These are phyloP conservation scores for Suillus occidentalis DNA, from an alignment of 768 basidiomycete genomes.

Conservation along the genomic window DNA sequence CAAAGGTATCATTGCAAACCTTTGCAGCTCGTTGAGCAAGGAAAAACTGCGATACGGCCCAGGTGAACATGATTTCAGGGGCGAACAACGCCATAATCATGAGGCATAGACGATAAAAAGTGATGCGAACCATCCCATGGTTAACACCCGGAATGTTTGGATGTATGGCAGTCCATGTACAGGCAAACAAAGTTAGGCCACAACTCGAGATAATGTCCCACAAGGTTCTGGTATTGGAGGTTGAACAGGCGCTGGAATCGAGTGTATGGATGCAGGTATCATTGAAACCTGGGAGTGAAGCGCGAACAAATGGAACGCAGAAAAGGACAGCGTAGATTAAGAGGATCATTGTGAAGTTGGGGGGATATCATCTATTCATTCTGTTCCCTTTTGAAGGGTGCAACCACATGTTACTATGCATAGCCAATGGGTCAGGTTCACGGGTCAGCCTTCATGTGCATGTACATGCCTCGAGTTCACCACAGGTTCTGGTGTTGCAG, in stretches of 20 bases:
- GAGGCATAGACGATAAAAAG: neutral
- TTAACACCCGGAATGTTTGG: neutral
- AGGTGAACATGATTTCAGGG: neutral
- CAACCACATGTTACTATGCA: too few species aligned
- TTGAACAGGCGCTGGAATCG: neutral
- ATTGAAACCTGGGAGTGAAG: neutral
- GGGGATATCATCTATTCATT: too few species aligned
- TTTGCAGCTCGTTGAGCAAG: too few species aligned
- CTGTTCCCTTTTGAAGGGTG: too few species aligned
- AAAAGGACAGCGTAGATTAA: conserved; percentile 24
- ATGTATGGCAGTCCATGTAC: neutral
- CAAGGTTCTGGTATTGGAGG: neutral
- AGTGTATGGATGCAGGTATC: neutral
- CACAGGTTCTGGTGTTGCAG: too few species aligned
- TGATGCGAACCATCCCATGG: too few species aligned
- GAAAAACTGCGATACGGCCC: neutral
- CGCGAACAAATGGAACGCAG: conserved; percentile 22
- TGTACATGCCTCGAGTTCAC: too few species aligned
- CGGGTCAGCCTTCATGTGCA: too few species aligned
- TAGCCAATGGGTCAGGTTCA: too few species aligned
- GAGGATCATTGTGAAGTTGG: neutral
- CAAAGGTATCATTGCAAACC: too few species aligned
- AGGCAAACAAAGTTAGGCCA: neutral
- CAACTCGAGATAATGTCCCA: neutral
- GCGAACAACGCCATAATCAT: rapidly evolving